phyloP scores from a whole-genome alignment of 345 rosid genomes.

The Anacardium occidentale region DNA sequence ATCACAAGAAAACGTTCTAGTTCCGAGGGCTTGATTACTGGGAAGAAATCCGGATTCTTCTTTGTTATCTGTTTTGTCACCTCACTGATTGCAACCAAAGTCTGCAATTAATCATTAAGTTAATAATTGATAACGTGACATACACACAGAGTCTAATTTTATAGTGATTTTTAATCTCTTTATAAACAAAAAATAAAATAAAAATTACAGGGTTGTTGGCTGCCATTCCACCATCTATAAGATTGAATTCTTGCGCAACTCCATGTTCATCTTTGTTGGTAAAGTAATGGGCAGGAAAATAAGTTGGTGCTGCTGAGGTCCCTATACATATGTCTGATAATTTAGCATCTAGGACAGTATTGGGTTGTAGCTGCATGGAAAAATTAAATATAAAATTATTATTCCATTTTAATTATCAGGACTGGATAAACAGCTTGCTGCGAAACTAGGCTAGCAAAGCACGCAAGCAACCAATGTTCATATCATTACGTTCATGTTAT shows the following conservation, averaged over 20 bases:
- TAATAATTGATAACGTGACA: background rate
- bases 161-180: too few species aligned
- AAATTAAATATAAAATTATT: background rate
- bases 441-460: too few species aligned
- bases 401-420: background rate
- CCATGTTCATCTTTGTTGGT: conserved; percentile 43
- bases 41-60: conserved; percentile 45
- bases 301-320: conserved; percentile 79
- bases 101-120: conserved; percentile 31
- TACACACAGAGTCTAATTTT: too few species aligned
- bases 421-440: too few species aligned
- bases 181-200: too few species aligned
- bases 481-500: too few species aligned
- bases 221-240: conserved; percentile 67
- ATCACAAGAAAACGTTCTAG: conserved; percentile 54
- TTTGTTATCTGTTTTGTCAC: conserved; percentile 50
- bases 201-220: conserved; percentile 70
- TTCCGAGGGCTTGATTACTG: conserved; percentile 39
- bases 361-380: conserved; percentile 27
- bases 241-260: conserved; percentile 48
- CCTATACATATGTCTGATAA: conserved; percentile 65
- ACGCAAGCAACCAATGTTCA: too few species aligned
- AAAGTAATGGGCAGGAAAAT: conserved; percentile 58
- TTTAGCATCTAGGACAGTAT: conserved; percentile 45
- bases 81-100: conserved; percentile 61